These are phyloP conservation scores for Nidula microcarpa DNA, from an alignment of 768 basidiomycete genomes.

Conservation along the genomic window DNA sequence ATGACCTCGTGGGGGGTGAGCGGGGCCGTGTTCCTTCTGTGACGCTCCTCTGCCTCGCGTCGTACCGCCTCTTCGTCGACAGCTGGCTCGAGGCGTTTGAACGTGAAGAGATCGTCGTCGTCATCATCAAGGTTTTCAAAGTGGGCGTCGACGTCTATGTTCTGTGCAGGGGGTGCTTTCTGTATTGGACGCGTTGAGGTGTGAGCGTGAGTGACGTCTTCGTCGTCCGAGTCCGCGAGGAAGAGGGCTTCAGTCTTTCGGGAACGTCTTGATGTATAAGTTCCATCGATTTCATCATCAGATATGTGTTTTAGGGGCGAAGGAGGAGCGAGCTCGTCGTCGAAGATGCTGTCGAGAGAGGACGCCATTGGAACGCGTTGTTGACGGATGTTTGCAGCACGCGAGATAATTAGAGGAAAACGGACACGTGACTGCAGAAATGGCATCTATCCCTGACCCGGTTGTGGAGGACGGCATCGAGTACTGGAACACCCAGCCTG, in stretches of 20 bases:
- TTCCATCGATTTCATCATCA: slow-evolving; percentile 17
- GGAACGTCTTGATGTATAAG: slow-evolving; percentile 24
- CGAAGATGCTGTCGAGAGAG: slow-evolving; percentile 58
- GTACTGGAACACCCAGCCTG: slow-evolving; percentile 84
- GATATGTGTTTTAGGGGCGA: slow-evolving; percentile 11
- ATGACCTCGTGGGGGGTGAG: slow-evolving; percentile 43
- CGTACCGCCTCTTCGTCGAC: slow-evolving; percentile 52
- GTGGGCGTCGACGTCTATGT: slow-evolving; percentile 44
- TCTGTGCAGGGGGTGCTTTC: slow-evolving; percentile 41
- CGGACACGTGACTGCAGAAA: slow-evolving; percentile 14
- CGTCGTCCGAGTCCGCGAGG: slow-evolving; percentile 56
- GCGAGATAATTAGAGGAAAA: slow-evolving; percentile 14
- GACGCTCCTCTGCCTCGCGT: slow-evolving; percentile 51
- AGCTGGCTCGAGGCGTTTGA: slow-evolving; percentile 44
- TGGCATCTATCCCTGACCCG: slow-evolving; percentile 33
- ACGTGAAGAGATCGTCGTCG: slow-evolving; percentile 30
- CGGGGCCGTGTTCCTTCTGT: slow-evolving; percentile 26
- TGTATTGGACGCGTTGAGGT: slow-evolving; percentile 10
- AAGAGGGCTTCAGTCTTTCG: slow-evolving; percentile 46
- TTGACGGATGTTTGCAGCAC: slow-evolving; percentile 32
- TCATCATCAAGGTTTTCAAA: slow-evolving; percentile 34
- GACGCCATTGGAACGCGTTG: slow-evolving; percentile 36
- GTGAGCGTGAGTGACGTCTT: slow-evolving; percentile 32
- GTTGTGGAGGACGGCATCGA: slow-evolving; percentile 73
- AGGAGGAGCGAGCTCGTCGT: slow-evolving; percentile 39